Evolutionary conservation across 1,139 yeast species (phyloP), one percentile per base, ranked within the genome.

Genomic region (Geotrichum europaeum): DNA sequence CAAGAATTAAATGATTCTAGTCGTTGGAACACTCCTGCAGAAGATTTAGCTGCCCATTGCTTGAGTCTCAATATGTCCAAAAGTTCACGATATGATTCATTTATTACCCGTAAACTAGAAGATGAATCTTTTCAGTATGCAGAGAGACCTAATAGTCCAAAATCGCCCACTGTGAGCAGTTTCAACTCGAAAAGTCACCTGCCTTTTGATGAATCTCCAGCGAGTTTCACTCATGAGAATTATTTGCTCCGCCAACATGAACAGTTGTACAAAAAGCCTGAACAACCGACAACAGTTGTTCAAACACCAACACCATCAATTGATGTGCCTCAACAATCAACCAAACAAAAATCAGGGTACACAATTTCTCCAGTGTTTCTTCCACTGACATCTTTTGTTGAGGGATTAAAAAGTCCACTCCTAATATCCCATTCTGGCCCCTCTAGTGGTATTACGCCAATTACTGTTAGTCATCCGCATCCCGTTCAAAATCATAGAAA

Each of bases 161-260:
- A n/a, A 18, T 18, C 30, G 10, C 18, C 49, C 3, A 18, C 22
- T 15, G 12, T 18, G 15, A 12, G 34, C 13, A 15, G 20, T 49
- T 25, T 30, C 28, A 20, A 40, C 20, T 12, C n/a, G n/a, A 40
- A 40, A 40, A 18, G 9, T 3, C 3, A 40, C 18, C 6, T 40
- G 1, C 3, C n/a, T 40, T 7, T n/a, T 18, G 24, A 18, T 25
- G 49, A 36, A 24, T 15, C 50, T 40, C 28, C 13, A 36, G 25
- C 34, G 30, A 58, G 30, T 28, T 13, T 49, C n/a, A 43, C 51
- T 5, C 24, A 62, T 45, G 61, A 65, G 4, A 66, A 62, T 32
- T 58, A 62, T 7, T 56, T 67, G 32, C 58, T 67, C 3, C 51
- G 54, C 20, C 67, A 66, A n/a, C 69, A 67, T 51, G 59, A 64